Base-by-base conservation (phyloP, 2,329 filamentous ascomycete genomes). In the Verticillium isaacii region DNA sequence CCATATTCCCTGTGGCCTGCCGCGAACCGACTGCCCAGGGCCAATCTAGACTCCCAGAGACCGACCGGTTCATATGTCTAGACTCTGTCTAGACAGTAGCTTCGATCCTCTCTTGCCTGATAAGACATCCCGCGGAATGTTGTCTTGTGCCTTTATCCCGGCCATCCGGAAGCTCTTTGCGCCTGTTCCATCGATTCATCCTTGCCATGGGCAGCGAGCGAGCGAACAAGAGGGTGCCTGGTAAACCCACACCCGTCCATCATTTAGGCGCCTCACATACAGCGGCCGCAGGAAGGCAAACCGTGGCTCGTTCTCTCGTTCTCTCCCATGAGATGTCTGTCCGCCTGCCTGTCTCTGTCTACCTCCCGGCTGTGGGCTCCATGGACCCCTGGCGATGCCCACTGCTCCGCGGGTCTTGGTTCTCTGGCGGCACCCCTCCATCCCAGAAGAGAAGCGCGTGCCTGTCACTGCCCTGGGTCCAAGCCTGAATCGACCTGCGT, bases 401-500 rank as follows among this genome's bases (percentile, higher is more conserved):
- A n/a, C 5, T n/a, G 39, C 39, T 45, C 39, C 8, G 39, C 15
- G 15, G 39, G 11, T 9, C 25, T 3, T n/a, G n/a, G 9, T 50
- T 23, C 41, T 50, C 41, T 50, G 41, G 41, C 1, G 7, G 19
- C 41, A 50, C 41, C 41, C 41, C 41, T 23, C 41, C 41, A 50
- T n/a, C 41, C 41, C 19, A n/a, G 41, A 50, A 19, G 9, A 23
- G n/a, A 19, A 23, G 41, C 41, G 41, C 8, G 41, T 23, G 11
- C 41, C 34, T 36, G 9, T 36, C 34, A 9, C 23, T 9, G 41
- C 8, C 41, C 23, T 50, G 41, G 41, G 19, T 19, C 9, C 41
- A 50, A 19, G 19, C n/a, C 41, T 50, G 41, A 59, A 64, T 60
- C 57, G 62, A 58, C 59, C 62, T 45, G 45, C 62, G 58, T 39